Conservation (phyloP, 768 basidiomycete genomes). For the Xerocomus brunneocitrinus region DNA sequence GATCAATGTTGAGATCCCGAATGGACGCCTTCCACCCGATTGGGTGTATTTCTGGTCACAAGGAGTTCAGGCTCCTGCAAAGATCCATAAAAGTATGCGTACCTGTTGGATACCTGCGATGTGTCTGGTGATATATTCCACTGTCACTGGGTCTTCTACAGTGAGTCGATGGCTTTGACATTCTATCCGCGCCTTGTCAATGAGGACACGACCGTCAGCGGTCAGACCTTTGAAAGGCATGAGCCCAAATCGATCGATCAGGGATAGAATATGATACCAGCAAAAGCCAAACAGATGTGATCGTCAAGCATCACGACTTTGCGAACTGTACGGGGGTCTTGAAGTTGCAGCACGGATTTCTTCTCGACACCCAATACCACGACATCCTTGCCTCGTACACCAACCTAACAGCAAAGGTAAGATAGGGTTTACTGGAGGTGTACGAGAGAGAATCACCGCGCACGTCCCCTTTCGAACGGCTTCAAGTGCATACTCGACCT, state of each 20-base stretch:
- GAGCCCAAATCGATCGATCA: slow-evolving; percentile 8
- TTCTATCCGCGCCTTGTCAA: slow-evolving; percentile 96
- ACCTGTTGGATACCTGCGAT: slow-evolving; percentile 99
- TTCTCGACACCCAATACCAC: slow-evolving; percentile 98
- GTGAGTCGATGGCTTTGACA: slow-evolving; percentile 96
- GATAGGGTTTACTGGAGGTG: not conserved
- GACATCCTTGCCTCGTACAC: slow-evolving; percentile 90
- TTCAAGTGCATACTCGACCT: slow-evolving; percentile 99
- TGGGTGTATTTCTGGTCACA: slow-evolving; percentile 83
- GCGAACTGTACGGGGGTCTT: slow-evolving; percentile 95
- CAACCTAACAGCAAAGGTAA: slow-evolving; percentile 56
- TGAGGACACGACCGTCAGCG: slow-evolving; percentile 94
- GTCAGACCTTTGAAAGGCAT: slow-evolving; percentile 66
- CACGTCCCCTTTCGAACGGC: slow-evolving; percentile 97
- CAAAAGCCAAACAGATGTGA: slow-evolving; percentile 95
- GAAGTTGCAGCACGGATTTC: slow-evolving; percentile 95
- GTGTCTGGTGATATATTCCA: slow-evolving; percentile 97
- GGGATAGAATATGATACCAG: slow-evolving; percentile 54
- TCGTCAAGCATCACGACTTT: slow-evolving; percentile 99
- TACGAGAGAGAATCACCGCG: slow-evolving; percentile 56
- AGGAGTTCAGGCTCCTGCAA: not conserved
- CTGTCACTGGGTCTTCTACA: slow-evolving; percentile 96
- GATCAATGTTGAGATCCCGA: slow-evolving; percentile 95
- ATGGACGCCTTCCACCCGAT: slow-evolving; percentile 96
- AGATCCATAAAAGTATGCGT: slow-evolving; percentile 11